Evolutionary conservation across 768 basidiomycete species (phyloP).

Genomic region (Collybia nuda): DNA sequence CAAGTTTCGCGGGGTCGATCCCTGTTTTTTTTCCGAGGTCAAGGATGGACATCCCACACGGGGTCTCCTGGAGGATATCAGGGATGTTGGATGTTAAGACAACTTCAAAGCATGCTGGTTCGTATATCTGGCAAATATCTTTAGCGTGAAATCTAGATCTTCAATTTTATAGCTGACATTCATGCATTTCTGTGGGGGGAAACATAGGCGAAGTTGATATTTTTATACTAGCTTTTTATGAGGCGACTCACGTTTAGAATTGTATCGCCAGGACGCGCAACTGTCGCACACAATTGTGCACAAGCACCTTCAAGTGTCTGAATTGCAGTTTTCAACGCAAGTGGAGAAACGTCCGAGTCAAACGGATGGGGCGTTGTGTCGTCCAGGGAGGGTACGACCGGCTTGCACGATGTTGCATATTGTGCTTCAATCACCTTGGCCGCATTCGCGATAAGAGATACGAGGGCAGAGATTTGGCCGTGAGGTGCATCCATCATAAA

Average conservation of each 20-base stretch:
- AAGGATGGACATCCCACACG: slow-evolving; percentile 31
- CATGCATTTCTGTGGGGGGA: neutral
- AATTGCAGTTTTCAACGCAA: slow-evolving; percentile 26
- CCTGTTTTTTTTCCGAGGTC: slow-evolving; percentile 27
- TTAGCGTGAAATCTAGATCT: neutral
- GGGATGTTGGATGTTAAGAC: slow-evolving; percentile 32
- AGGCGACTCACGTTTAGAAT: slow-evolving; percentile 28
- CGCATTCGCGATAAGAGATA: slow-evolving; percentile 18
- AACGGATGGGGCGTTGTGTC: slow-evolving; percentile 30
- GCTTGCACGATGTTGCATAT: slow-evolving; percentile 4
- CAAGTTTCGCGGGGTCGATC: slow-evolving; percentile 32
- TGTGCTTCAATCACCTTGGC: slow-evolving; percentile 15
- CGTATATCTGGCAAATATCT: slow-evolving; percentile 18
- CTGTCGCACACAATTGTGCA: slow-evolving; percentile 28
- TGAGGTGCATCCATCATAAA: neutral
- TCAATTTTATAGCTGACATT: neutral
- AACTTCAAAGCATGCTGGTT: slow-evolving; percentile 33
- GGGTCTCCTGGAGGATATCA: slow-evolving; percentile 30
- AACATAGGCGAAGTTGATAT: too few relatives aligned
- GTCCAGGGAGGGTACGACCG: slow-evolving; percentile 31
- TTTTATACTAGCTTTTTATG: neutral
- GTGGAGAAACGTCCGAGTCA: slow-evolving; percentile 22
- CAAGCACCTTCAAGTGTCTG: slow-evolving; percentile 33
- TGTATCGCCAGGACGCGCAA: slow-evolving; percentile 28
- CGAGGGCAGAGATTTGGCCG: slow-evolving; percentile 12